These are phyloP conservation scores for Neoarthrinium moseri DNA, from an alignment of 2,329 filamentous ascomycete genomes.

Conservation along the genomic window DNA sequence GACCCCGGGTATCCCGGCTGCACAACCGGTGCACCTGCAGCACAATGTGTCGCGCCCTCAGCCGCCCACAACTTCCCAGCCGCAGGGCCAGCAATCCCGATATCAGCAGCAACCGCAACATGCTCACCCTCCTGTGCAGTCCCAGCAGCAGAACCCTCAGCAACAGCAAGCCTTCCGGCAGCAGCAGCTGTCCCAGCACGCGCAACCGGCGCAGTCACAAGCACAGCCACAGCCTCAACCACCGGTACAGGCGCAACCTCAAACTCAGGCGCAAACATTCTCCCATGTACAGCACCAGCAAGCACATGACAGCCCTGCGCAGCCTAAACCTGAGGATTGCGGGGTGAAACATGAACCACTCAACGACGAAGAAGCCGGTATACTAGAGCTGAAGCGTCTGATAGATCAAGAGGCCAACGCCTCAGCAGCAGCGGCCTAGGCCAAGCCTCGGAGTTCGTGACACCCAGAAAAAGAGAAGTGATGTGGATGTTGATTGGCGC, in stretches of 20 bases:
- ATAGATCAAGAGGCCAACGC: not conserved
- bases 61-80: not conserved
- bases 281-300: not conserved
- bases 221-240: constrained; percentile 9
- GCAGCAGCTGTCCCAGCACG: constrained; percentile 14
- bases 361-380: constrained; percentile 3
- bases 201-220: constrained; percentile 9
- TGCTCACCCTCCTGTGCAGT: constrained; percentile 9
- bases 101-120: constrained; percentile 7
- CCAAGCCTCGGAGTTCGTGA: no score
- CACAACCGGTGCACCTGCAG: constrained; percentile 15
- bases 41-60: constrained; percentile 7
- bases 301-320: not conserved
- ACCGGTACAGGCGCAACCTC: not conserved
- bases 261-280: not conserved
- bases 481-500: not conserved
- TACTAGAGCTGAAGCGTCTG: not conserved
- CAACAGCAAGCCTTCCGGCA: constrained; percentile 10
- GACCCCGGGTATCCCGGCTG: constrained; percentile 9
- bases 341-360: constrained; percentile 3
- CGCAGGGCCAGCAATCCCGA: no score
- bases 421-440: no score
- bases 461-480: not conserved
- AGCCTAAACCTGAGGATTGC: not conserved
- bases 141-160: constrained; percentile 11